Evolutionary conservation across 2,329 filamentous ascomycete species (phyloP).

Genomic region (Pyrenophora graminea): DNA sequence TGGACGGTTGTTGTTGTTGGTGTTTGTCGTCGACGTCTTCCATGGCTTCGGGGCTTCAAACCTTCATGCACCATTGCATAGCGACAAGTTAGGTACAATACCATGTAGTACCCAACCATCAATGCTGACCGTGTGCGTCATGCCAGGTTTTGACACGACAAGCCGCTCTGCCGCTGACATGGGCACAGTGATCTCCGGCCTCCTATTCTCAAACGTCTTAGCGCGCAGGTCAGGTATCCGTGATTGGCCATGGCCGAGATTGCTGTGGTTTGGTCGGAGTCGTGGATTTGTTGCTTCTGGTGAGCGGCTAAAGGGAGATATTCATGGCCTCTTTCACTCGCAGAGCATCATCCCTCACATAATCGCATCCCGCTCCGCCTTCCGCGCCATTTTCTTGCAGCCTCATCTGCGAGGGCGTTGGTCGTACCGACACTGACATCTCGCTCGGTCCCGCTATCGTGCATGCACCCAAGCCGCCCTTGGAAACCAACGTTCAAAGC

Average conservation of each 20-base stretch:
- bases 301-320: slow-evolving; percentile 3
- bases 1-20: too few species aligned
- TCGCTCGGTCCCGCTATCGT: background rate
- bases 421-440: slow-evolving; percentile 1
- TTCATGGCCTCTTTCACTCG: slow-evolving; percentile 2
- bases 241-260: slow-evolving; percentile 23
- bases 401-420: slow-evolving; percentile 7
- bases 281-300: slow-evolving; percentile 16
- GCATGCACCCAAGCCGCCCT: slow-evolving; percentile 17
- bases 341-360: slow-evolving; percentile 7
- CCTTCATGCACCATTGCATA: background rate
- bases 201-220: slow-evolving; percentile 17
- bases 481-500: slow-evolving; percentile 19
- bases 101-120: background rate
- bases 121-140: slow-evolving; percentile 7
- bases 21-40: too few species aligned
- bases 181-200: slow-evolving; percentile 14
- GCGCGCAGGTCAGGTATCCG: background rate
- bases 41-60: too few species aligned
- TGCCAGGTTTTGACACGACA: slow-evolving; percentile 13
- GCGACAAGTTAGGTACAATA: background rate
- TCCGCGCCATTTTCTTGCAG: too few species aligned
- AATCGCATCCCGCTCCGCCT: too few species aligned
- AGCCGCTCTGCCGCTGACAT: slow-evolving; percentile 14
- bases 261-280: slow-evolving; percentile 15